A percentile compares a stretch with the other conserved stretches of the same genome.
These are phyloP conservation scores for Candida tetrigidarum DNA, from an alignment of 1,139 yeast species.

Conservation along the genomic window DNA sequence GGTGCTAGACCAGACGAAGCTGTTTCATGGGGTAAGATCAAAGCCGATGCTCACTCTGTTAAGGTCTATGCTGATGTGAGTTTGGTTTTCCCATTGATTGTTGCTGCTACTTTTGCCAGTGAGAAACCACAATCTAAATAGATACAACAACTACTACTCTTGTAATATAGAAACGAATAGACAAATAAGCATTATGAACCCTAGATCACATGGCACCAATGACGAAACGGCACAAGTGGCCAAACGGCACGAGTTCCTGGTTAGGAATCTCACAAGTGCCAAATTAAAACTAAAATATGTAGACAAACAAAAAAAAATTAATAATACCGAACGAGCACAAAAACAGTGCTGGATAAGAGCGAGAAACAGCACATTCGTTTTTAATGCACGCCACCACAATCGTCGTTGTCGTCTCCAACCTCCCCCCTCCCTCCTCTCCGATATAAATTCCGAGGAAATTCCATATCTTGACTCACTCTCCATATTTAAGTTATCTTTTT, in stretches of 20 bases:
- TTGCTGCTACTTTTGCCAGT: conserved; percentile 94
- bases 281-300: neutral
- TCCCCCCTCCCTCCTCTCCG: no score
- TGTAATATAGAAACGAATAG: neutral
- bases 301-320: neutral
- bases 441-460: conserved; percentile 4
- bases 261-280: neutral
- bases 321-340: no score
- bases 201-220: no score
- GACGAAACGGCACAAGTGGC: neutral
- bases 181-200: no score
- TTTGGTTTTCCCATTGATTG: conserved; percentile 91
- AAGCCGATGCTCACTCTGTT: conserved; percentile 88
- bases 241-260: neutral
- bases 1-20: conserved; percentile 99
- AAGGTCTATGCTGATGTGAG: conserved; percentile 98
- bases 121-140: conserved; percentile 26
- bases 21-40: conserved; percentile 98
- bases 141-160: neutral
- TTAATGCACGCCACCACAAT: conserved; percentile 8
- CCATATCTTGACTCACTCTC: no score
- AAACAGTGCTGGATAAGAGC: neutral
- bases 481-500: neutral
- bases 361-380: no score
- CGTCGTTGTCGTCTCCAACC: no score